A percentile compares a stretch with the other conserved stretches of the same genome.
Evolutionary conservation across 139 green algal species (phyloP).

Genomic region (Nannochloris sp.): DNA sequence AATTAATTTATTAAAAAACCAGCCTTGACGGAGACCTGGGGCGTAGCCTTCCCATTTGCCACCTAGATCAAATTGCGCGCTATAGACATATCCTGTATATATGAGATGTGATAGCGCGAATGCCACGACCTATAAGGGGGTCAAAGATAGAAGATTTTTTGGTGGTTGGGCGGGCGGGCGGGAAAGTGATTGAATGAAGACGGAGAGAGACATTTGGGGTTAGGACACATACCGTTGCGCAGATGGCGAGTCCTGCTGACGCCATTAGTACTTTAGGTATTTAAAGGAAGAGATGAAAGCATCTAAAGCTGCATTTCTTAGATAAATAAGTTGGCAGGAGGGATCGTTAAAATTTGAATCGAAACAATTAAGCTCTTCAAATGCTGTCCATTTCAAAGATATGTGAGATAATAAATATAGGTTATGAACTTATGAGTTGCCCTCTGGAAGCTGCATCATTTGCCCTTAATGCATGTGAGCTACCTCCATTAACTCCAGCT

Average conservation of each 20-base stretch:
- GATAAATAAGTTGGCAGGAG: too few relatives aligned
- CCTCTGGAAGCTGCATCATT: too few relatives aligned
- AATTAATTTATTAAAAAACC: slow-evolving; percentile 6
- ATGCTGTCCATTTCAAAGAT: too few relatives aligned
- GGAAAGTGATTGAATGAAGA: neutral
- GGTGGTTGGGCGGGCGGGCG: too few relatives aligned
- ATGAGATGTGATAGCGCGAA: neutral
- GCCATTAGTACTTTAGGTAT: neutral
- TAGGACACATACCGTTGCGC: neutral
- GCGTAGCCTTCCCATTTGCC: slow-evolving; percentile 17
- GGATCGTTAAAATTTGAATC: too few relatives aligned
- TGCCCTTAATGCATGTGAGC: too few relatives aligned
- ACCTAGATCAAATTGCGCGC: slow-evolving; percentile 10
- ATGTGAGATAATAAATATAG: too few relatives aligned
- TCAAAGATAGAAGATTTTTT: neutral
- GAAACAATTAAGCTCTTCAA: too few relatives aligned
- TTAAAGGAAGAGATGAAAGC: too few relatives aligned
- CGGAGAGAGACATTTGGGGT: neutral
- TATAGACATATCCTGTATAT: slow-evolving; percentile 5
- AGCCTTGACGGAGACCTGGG: slow-evolving; percentile 15
- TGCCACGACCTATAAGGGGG: slow-evolving; percentile 12
- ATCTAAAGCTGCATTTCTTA: neutral
- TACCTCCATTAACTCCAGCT: too few relatives aligned
- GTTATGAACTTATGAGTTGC: too few relatives aligned
- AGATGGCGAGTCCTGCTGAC: neutral